phyloP scores from a whole-genome alignment of 257 asterid genomes.

The Solanum gracilifrons region DNA sequence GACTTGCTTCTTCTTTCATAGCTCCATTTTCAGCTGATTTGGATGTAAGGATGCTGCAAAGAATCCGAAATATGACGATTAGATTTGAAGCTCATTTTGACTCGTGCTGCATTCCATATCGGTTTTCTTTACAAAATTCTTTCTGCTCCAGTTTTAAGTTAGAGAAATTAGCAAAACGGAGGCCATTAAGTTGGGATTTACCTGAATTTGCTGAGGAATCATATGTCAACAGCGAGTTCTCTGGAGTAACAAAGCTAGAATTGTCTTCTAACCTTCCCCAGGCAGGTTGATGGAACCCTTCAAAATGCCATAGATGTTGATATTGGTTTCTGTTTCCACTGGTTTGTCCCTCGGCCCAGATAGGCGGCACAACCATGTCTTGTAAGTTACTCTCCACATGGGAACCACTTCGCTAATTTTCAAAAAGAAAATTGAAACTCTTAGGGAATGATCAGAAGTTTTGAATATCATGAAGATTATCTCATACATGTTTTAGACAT shows the following conservation, averaged over 20 bases:
- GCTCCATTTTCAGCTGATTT: slow-evolving; percentile 63
- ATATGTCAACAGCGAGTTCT: slow-evolving; percentile 50
- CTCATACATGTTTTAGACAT: not conserved
- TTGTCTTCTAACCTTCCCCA: slow-evolving; percentile 43
- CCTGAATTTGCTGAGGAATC: slow-evolving; percentile 72
- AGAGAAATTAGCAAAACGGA: not conserved
- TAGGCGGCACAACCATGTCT: slow-evolving; percentile 41
- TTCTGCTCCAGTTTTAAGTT: not conserved
- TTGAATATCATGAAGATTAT: not conserved
- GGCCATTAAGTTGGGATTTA: not conserved
- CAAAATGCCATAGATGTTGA: slow-evolving; percentile 52
- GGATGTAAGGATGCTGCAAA: slow-evolving; percentile 42
- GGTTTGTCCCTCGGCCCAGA: slow-evolving; percentile 54
- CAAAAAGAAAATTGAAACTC: not conserved
- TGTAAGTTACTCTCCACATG: slow-evolving; percentile 33
- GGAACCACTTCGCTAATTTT: slow-evolving; percentile 39
- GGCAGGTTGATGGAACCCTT: slow-evolving; percentile 47
- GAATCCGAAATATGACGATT: not conserved
- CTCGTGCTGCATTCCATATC: not conserved
- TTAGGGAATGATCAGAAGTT: not conserved
- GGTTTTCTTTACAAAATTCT: not conserved
- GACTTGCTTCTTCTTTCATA: slow-evolving; percentile 20
- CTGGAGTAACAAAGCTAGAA: slow-evolving; percentile 47
- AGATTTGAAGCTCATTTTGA: not conserved
- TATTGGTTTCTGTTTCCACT: slow-evolving; percentile 44